A percentile compares a stretch with the other conserved stretches of the same genome.
These are phyloP conservation scores for Lachancea waltii DNA, from an alignment of 805 yeast genomes.

Conservation along the genomic window DNA sequence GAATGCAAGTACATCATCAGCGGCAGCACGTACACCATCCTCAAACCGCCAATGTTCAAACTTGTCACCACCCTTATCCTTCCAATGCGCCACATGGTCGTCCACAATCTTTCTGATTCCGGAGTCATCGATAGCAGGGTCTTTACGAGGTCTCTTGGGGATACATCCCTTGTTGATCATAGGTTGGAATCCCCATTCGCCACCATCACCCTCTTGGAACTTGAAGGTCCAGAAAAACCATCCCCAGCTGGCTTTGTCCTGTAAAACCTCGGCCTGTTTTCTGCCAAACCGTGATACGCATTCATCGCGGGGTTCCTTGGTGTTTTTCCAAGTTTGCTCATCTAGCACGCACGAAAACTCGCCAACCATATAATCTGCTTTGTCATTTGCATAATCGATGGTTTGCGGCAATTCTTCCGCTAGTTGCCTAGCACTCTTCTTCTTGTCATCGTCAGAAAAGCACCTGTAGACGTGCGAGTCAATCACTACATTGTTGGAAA, in stretches of 20 bases:
- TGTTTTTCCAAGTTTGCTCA: slow-evolving; percentile 62
- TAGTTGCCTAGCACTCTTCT: slow-evolving; percentile 57
- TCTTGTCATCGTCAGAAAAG: slow-evolving; percentile 67
- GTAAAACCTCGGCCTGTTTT: slow-evolving; percentile 43
- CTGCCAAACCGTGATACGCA: slow-evolving; percentile 59
- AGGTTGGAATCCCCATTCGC: slow-evolving; percentile 90
- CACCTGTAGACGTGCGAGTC: slow-evolving; percentile 87
- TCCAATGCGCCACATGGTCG: slow-evolving; percentile 66
- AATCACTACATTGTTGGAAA: slow-evolving; percentile 55
- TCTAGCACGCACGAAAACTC: slow-evolving; percentile 88
- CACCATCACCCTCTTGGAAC: slow-evolving; percentile 84
- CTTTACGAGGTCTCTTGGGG: slow-evolving; percentile 29
- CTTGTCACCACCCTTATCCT: slow-evolving; percentile 45
- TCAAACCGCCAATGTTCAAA: slow-evolving; percentile 78
- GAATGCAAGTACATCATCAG: slow-evolving; percentile 68
- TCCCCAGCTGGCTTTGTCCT: slow-evolving; percentile 57
- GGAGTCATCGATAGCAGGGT: slow-evolving; percentile 27
- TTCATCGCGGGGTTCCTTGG: slow-evolving; percentile 42
- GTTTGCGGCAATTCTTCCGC: slow-evolving; percentile 48
- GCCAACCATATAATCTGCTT: slow-evolving; percentile 73
- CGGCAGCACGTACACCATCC: slow-evolving; percentile 72
- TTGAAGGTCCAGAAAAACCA: slow-evolving; percentile 87
- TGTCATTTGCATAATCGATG: slow-evolving; percentile 40
- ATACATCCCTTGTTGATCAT: slow-evolving; percentile 62
- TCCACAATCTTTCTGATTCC: slow-evolving; percentile 25